Conservation (phyloP, 169 alveolate species). For the Eimeria maxima region DNA sequence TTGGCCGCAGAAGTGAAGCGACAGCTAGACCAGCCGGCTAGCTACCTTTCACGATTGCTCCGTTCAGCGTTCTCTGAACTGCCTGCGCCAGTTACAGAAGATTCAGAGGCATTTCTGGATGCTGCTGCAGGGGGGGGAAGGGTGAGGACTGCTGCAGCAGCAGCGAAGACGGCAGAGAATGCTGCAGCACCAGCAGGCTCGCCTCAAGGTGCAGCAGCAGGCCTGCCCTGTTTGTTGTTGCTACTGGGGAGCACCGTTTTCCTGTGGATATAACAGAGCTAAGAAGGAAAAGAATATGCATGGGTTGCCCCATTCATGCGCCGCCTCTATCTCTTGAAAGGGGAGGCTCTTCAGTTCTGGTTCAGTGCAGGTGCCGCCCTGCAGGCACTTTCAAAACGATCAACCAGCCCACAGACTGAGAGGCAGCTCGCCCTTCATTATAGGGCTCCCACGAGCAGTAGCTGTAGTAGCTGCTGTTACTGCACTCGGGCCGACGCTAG, state of each 20-base stretch:
- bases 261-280: not conserved
- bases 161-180: not conserved
- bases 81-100: not conserved
- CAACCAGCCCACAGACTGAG: not conserved
- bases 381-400: too few species aligned
- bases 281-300: not conserved
- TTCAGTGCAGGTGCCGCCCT: too few species aligned
- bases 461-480: too few species aligned
- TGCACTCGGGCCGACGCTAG: too few species aligned
- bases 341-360: not conserved
- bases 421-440: not conserved
- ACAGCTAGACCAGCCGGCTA: not conserved
- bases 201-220: not conserved
- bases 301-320: not conserved
- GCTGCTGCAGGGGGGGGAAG: not conserved
- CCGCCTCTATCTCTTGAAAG: not conserved
- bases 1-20: not conserved
- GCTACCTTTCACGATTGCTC: slow-evolving; percentile 1
- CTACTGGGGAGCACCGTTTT: not conserved
- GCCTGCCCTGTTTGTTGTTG: not conserved
- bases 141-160: not conserved
- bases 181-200: too few species aligned
- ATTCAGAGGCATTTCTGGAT: not conserved
- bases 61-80: slow-evolving; percentile 33
- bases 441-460: not conserved